A percentile compares a stretch with the other conserved stretches of the same genome.
These are phyloP conservation scores for Starmerella floricola DNA, from an alignment of 805 yeast species.

Conservation along the genomic window DNA sequence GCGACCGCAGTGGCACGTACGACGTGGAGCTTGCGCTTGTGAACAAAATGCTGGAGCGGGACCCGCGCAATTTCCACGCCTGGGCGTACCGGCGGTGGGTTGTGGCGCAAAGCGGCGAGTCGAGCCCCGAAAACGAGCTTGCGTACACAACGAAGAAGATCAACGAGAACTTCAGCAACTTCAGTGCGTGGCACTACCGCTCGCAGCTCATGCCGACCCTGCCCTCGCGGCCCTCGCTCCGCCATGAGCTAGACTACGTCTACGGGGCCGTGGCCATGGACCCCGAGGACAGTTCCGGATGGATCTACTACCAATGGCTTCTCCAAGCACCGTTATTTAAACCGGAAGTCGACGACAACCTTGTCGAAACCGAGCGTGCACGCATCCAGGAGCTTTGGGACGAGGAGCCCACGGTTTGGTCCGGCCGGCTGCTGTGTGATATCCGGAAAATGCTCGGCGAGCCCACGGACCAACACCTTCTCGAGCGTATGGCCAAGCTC, in stretches of 20 bases:
- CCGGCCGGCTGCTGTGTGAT: conserved; percentile 10
- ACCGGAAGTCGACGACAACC: conserved; percentile 39
- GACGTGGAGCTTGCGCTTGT: conserved; percentile 57
- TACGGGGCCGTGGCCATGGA: conserved; percentile 84
- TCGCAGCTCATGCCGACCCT: conserved; percentile 52
- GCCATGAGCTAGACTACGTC: conserved; percentile 51
- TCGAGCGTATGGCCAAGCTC: conserved; percentile 27
- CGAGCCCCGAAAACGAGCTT: conserved; percentile 38
- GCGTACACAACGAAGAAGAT: conserved; percentile 68
- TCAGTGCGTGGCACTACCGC: conserved; percentile 92
- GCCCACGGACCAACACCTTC: conserved; percentile 5
- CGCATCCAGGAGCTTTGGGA: conserved; percentile 26
- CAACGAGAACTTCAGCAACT: conserved; percentile 75
- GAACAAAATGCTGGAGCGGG: conserved; percentile 52
- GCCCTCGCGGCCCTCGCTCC: conserved; percentile 27
- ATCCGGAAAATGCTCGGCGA: neutral
- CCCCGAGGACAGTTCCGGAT: conserved; percentile 85
- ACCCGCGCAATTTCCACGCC: conserved; percentile 82
- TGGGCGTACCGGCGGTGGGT: conserved; percentile 87
- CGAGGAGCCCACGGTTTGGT: conserved; percentile 15
- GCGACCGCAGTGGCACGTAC: conserved; percentile 40
- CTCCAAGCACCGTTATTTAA: conserved; percentile 34
- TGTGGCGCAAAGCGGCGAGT: conserved; percentile 25
- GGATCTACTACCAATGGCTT: conserved; percentile 84
- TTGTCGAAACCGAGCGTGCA: conserved; percentile 60